Evolutionary conservation across 352 stramenopile species (phyloP), one percentile per base, ranked within the genome.

Genomic region (Peronospora farinosa): DNA sequence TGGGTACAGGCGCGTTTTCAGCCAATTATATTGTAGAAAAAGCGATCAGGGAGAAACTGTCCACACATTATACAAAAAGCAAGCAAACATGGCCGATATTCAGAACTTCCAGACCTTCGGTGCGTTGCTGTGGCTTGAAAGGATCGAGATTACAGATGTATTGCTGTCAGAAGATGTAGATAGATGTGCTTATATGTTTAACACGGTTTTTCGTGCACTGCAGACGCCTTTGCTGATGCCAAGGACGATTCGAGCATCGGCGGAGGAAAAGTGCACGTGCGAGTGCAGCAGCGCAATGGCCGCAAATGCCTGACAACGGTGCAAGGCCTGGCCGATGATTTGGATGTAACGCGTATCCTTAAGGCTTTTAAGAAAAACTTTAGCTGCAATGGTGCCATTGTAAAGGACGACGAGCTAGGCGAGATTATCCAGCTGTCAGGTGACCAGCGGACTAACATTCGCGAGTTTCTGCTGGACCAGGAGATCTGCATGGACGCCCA

Each of bases 321-420:
- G 21, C 95, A 98, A 64, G 96, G 96, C 30, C 80, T 99, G 47
- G 95, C 96, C 0, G 90, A 98, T 52, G 96, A 99, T 77, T 79
- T 99, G 53, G 96, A 99, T 67, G 78, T 98, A 44, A 99, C 99
- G 82, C 84, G 95, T 47, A 99, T 99, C 75, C 94, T 98, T 58
- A 99, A 99, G 77, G 96, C 96, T 40, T 98, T 99, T 69, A 99
- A 99, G 87, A 99, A 99, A 83, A 99, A 98, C 75, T 99, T 99
- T 68, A 97, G 87, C 67, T 99, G 97, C 80, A 99, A 99, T 79
- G 97, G 97, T 48, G 95, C 95, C 47, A 95, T 99, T 32, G 94
- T 98, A 44, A 98, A 98, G 63, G 96, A 99, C 71, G 86, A 98
- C 46, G 96, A 99, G 60, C 72, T 95, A 27, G 88, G 94, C 45